These are phyloP conservation scores for Ammopiptanthus mongolicus DNA, from an alignment of 306 rosid genomes.

Conservation along the genomic window DNA sequence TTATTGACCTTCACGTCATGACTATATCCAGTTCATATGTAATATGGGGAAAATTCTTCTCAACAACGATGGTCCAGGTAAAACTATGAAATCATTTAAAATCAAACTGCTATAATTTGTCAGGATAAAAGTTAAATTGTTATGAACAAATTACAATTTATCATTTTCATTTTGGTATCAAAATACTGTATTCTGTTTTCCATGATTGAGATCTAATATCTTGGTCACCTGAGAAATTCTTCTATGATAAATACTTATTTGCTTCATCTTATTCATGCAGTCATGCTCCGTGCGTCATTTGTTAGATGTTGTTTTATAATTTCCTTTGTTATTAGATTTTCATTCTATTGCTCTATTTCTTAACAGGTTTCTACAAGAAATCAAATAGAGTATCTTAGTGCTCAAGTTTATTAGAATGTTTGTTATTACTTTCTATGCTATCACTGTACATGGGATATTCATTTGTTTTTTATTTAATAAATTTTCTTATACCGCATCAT, in stretches of 20 bases:
- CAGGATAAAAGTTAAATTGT: too few relatives aligned
- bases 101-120: too few relatives aligned
- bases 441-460: background rate
- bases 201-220: background rate
- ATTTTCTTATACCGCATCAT: background rate
- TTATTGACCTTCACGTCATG: background rate
- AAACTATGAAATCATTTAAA: constrained; percentile 15
- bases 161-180: background rate
- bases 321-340: background rate
- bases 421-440: constrained; percentile 9
- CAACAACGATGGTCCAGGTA: background rate
- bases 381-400: constrained; percentile 66
- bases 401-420: constrained; percentile 83
- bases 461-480: background rate
- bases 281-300: constrained; percentile 8
- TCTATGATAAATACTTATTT: background rate
- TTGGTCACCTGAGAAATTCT: too few relatives aligned
- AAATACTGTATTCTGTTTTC: background rate
- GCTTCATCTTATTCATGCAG: background rate
- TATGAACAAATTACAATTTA: background rate
- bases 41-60: background rate
- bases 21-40: background rate
- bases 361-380: constrained; percentile 65
- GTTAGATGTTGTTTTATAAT: background rate
- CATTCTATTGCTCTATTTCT: background rate